phyloP scores from a whole-genome alignment of 257 asterid species.

The Nicotiana undulata region DNA sequence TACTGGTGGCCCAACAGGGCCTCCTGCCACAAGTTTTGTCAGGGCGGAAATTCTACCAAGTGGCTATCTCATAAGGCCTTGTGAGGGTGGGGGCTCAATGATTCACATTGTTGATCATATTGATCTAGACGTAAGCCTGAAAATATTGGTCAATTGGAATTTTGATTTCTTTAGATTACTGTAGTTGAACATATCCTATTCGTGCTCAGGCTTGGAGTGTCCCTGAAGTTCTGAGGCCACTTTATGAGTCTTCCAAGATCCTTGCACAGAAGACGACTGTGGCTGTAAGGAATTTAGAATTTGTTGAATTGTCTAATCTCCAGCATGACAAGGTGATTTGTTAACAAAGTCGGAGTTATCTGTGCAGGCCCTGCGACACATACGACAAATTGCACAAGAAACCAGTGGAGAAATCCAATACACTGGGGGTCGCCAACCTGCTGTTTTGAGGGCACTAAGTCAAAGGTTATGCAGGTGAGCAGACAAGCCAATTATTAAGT shows the following conservation, averaged over 20 bases:
- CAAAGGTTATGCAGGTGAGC: constrained; percentile 77
- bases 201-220: constrained; percentile 60
- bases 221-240: constrained; percentile 94
- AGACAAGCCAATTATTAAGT: background rate
- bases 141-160: background rate
- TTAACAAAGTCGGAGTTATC: background rate
- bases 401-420: constrained; percentile 78
- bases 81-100: constrained; percentile 97
- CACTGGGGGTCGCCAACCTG: constrained; percentile 81
- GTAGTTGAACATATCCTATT: background rate
- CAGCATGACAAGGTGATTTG: background rate
- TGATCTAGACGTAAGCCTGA: constrained; percentile 59
- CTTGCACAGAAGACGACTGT: constrained; percentile 92
- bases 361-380: constrained; percentile 69
- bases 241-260: constrained; percentile 91
- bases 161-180: background rate
- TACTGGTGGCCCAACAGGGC: constrained; percentile 86
- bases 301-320: background rate
- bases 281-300: constrained; percentile 50
- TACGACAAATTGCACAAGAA: constrained; percentile 89
- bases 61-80: constrained; percentile 82
- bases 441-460: constrained; percentile 78
- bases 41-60: constrained; percentile 92
- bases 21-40: constrained; percentile 61
- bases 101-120: constrained; percentile 89